Conservation (phyloP, 495 filamentous ascomycete species). For the Terfezia boudieri region DNA sequence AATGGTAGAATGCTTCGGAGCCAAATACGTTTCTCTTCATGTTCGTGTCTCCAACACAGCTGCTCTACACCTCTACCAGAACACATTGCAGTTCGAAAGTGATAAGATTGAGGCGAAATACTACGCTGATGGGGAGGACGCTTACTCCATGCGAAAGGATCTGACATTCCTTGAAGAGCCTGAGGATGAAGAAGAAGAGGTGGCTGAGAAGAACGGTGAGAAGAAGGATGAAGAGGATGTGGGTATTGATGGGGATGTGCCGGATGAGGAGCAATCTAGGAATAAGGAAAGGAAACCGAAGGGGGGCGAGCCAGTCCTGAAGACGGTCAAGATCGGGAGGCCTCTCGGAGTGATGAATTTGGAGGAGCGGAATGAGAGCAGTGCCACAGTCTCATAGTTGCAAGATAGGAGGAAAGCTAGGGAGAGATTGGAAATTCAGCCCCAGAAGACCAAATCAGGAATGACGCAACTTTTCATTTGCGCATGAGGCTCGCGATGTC, state of each 20-base stretch:
- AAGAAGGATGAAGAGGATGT: constrained; percentile 20
- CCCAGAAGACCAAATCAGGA: too few relatives aligned
- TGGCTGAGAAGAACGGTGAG: constrained; percentile 12
- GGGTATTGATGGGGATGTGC: constrained; percentile 32
- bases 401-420: too few relatives aligned
- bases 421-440: too few relatives aligned
- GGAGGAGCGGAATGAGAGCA: constrained; percentile 54
- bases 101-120: constrained; percentile 84
- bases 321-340: constrained; percentile 60
- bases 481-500: too few relatives aligned
- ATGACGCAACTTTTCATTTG: too few relatives aligned
- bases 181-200: constrained; percentile 18
- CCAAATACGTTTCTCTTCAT: constrained; percentile 82
- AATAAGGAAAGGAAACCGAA: constrained; percentile 17
- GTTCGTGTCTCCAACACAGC: constrained; percentile 85
- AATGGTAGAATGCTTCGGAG: constrained; percentile 84
- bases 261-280: constrained; percentile 20
- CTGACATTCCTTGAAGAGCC: constrained; percentile 36
- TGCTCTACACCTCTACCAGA: constrained; percentile 73
- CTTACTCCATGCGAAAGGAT: constrained; percentile 79
- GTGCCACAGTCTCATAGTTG: too few relatives aligned
- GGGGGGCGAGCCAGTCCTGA: constrained; percentile 15
- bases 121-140: constrained; percentile 96
- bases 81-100: constrained; percentile 76
- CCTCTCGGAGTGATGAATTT: constrained; percentile 63